Evolutionary conservation across 352 stramenopile genomes (phyloP).

Genomic region (Globisporangium radiosum): DNA sequence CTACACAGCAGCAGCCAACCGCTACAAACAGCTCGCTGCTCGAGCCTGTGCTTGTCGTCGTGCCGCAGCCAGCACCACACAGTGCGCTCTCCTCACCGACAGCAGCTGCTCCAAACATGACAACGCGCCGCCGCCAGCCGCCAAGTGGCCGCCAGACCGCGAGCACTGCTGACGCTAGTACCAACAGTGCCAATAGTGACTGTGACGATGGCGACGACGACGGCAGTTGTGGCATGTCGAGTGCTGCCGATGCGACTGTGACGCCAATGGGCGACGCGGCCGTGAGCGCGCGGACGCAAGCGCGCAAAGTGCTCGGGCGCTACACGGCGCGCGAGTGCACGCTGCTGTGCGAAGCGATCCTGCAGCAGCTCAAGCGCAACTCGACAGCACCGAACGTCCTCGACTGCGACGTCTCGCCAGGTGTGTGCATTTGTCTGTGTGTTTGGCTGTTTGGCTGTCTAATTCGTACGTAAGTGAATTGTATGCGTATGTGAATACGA

Average conservation of each 20-base stretch:
- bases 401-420: conserved; percentile 34
- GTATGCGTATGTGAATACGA: background rate
- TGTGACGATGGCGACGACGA: background rate
- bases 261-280: conserved; percentile 13
- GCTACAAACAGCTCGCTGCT: background rate
- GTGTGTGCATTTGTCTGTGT: conserved; percentile 3
- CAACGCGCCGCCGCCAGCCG: background rate
- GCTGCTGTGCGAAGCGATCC: conserved; percentile 47
- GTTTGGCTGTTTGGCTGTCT: no score
- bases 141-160: background rate
- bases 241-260: background rate
- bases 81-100: background rate
- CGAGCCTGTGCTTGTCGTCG: background rate
- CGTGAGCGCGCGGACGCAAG: conserved; percentile 13
- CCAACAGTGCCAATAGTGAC: background rate
- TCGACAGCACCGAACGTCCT: conserved; percentile 33
- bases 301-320: conserved; percentile 28
- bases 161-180: no score
- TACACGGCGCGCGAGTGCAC: conserved; percentile 47
- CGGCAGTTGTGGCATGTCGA: no score
- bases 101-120: no score
- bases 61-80: background rate
- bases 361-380: conserved; percentile 43
- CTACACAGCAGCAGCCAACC: background rate
- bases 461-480: no score